Evolutionary conservation across 1,139 yeast genomes (phyloP).

Genomic region (Geotrichum histeridarum): DNA sequence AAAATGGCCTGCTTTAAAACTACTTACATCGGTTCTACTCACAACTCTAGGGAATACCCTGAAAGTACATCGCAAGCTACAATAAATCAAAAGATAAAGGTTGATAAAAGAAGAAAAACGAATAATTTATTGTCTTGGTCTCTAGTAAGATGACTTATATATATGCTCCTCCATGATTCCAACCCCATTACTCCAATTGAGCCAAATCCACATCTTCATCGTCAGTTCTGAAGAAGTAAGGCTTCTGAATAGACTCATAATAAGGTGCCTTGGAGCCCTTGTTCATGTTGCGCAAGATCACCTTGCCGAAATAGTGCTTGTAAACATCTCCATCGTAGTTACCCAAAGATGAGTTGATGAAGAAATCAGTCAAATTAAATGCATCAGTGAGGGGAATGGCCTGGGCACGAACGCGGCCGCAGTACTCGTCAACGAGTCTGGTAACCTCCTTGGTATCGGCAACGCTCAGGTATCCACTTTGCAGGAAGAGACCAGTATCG

Average conservation of each 20-base stretch:
- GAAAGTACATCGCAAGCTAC: too few relatives aligned
- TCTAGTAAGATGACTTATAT: not conserved
- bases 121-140: not conserved
- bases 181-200: conserved; percentile 4
- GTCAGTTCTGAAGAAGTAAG: conserved; percentile 35
- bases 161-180: not conserved
- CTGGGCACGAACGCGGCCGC: conserved; percentile 50
- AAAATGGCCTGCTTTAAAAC: too few relatives aligned
- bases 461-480: conserved; percentile 49
- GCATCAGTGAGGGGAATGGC: conserved; percentile 85
- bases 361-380: conserved; percentile 78
- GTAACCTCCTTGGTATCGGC: conserved; percentile 36
- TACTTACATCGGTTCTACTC: too few relatives aligned
- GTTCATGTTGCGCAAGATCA: conserved; percentile 35
- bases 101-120: not conserved
- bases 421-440: conserved; percentile 36
- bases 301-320: conserved; percentile 56
- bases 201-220: conserved; percentile 24
- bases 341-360: conserved; percentile 83
- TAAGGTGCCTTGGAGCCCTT: conserved; percentile 37
- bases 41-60: too few relatives aligned
- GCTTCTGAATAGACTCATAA: conserved; percentile 38
- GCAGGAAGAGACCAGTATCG: conserved; percentile 72
- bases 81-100: too few relatives aligned
- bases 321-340: conserved; percentile 81